Percentiles rank a stretch among this genome's conserved stretches.
Evolutionary conservation across 257 asterid genomes (phyloP).

Genomic region (Plantago major): DNA sequence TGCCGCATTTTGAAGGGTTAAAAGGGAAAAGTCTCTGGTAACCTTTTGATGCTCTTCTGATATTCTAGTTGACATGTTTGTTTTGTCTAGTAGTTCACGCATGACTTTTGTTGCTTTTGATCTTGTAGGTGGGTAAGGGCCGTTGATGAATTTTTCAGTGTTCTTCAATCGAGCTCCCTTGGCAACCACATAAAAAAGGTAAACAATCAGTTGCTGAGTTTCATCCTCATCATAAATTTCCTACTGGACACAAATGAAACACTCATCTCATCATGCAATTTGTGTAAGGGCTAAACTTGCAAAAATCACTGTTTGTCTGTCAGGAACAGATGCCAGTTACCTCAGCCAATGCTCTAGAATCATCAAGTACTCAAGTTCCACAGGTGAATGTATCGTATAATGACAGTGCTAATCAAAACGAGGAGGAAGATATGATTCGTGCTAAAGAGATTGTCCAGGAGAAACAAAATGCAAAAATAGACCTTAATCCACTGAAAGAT

Average conservation of each 20-base stretch:
- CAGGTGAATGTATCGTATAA: conserved; percentile 29
- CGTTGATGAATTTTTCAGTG: conserved; percentile 53
- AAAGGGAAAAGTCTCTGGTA: conserved; percentile 56
- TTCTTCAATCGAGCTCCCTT: conserved; percentile 39
- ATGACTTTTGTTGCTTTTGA: neutral
- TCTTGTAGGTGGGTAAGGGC: conserved; percentile 77
- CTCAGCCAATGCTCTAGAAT: conserved; percentile 21
- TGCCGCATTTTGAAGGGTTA: conserved; percentile 66
- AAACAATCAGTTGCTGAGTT: neutral
- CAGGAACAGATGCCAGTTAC: conserved; percentile 33
- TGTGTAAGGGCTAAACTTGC: no score
- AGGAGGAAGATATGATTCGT: no score
- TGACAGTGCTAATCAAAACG: conserved; percentile 16
- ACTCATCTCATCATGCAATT: no score
- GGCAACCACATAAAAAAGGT: conserved; percentile 35
- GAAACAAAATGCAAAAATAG: conserved; percentile 15
- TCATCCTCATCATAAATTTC: neutral
- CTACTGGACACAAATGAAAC: neutral
- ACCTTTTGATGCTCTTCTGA: conserved; percentile 1
- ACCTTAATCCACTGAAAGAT: neutral
- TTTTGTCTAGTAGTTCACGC: neutral
- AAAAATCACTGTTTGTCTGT: neutral
- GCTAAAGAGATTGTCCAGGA: neutral
- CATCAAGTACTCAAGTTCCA: conserved; percentile 31
- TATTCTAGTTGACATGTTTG: neutral